Percentiles rank a stretch among this genome's conserved stretches.
phyloP scores from a whole-genome alignment of 768 basidiomycete species.

The Lentinula raphanica region DNA sequence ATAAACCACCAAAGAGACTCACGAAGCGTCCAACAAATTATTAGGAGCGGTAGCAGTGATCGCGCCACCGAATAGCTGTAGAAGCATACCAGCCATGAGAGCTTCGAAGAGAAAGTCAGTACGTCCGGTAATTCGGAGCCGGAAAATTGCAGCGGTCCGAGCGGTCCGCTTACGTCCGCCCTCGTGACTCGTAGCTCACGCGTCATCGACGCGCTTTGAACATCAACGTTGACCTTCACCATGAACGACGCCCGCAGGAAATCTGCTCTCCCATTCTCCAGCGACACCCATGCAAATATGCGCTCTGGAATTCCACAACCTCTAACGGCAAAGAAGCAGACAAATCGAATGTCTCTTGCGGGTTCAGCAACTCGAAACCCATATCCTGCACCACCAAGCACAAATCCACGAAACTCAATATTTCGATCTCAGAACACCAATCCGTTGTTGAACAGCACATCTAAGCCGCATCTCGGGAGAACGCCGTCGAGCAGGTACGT shows the following conservation, averaged over 20 bases:
- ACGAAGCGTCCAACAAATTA: conserved; percentile 82
- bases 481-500: conserved; percentile 73
- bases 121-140: not conserved
- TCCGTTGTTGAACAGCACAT: conserved; percentile 62
- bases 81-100: conserved; percentile 16
- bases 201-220: not conserved
- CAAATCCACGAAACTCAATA: conserved; percentile 64
- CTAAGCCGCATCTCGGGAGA: conserved; percentile 60
- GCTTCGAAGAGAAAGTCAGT: not conserved
- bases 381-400: conserved; percentile 27
- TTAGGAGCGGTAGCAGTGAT: conserved; percentile 57
- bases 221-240: not conserved
- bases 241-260: conserved; percentile 50
- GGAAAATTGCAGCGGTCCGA: not conserved
- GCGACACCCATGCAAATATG: conserved; percentile 42
- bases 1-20: conserved; percentile 27
- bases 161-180: too few relatives aligned
- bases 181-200: not conserved
- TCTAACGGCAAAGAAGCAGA: conserved; percentile 67
- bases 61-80: conserved; percentile 82
- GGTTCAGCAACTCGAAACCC: conserved; percentile 65
- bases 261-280: conserved; percentile 51
- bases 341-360: conserved; percentile 60
- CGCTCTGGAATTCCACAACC: conserved; percentile 73
- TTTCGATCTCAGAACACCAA: conserved; percentile 67